Base-by-base conservation (phyloP, 2,329 filamentous ascomycete species). In the Pseudogymnoascus sp. region DNA sequence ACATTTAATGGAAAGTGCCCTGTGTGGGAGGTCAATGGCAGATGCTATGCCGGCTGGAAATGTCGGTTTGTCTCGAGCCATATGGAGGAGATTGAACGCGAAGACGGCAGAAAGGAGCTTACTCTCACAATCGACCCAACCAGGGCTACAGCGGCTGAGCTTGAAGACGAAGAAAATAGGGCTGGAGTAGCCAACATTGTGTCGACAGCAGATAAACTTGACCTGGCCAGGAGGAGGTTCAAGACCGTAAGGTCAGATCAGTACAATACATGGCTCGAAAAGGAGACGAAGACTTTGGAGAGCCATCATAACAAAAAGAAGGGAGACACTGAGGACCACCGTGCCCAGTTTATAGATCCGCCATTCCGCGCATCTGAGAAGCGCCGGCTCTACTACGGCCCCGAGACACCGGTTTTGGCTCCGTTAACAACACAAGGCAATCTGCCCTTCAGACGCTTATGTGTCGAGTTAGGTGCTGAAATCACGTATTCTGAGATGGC, bases 401-500 rank as follows among this genome's bases (percentile, higher is more conserved):
- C 88, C 0, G 93, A 98, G 74, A 99, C 95, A 1, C 95, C 95
- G 0, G 86, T 93, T 10, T 80, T 99, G n/a, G 95, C 95, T 4
- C 95, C 95, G 37, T 82, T 99, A 59, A 99, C 95, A 1, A 99
- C 95, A 0, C 95, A 98, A 77, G 95, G 95, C 53, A 99, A 99
- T 71, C 81, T 98, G 59, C 95, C 95, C 0, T 99, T 96, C 79
- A 88, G 95, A 63, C 86, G 95, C 60, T 84, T 99, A 31, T 97
- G 93, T 72, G 88, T 91, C 11, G 89, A 93, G 62, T 83, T 98
- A 24, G 95, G 95, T 37, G 93, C 92, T 28, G 89, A 97, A 72
- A 82, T 96, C 59, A 99, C 95, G 0, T 99, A 96, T 79, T 98
- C 93, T 0, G 95, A 99, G 76, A 99, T 99, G 95, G 95, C 93